These are phyloP conservation scores for Diutina mesorugosa DNA, from an alignment of 1,139 yeast genomes.

Conservation along the genomic window DNA sequence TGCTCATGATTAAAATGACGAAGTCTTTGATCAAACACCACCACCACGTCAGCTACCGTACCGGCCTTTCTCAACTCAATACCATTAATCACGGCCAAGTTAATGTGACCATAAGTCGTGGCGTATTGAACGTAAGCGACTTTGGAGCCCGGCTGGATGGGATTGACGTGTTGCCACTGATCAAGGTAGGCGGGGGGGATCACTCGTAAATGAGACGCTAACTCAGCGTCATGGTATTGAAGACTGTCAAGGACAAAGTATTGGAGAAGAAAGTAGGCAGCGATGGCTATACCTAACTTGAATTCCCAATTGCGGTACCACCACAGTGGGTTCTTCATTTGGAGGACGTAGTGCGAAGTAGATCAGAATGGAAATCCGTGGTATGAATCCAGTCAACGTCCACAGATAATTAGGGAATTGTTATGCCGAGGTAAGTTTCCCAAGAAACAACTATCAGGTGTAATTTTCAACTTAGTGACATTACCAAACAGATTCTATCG, in stretches of 20 bases:
- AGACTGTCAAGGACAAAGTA: not conserved
- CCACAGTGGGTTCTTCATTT: not conserved
- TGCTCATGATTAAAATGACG: not conserved
- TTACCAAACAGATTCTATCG: no score
- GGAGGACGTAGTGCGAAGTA: not conserved
- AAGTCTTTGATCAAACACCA: not conserved
- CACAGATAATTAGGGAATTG: no score
- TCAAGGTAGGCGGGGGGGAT: not conserved
- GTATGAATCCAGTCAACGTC: no score
- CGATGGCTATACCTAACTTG: not conserved
- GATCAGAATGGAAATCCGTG: not conserved
- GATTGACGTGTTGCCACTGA: not conserved
- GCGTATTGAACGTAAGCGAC: slow-evolving; percentile 1
- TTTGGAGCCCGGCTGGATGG: not conserved
- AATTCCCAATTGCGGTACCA: not conserved
- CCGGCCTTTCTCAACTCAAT: not conserved
- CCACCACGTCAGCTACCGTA: not conserved
- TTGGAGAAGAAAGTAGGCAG: not conserved
- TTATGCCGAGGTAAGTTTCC: no score
- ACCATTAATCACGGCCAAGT: not conserved
- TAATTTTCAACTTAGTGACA: no score
- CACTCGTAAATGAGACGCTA: not conserved
- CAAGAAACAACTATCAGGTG: no score
- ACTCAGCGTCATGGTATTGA: not conserved
- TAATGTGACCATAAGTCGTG: not conserved